phyloP scores from a whole-genome alignment of 306 rosid species.

The Dryas drummondii region DNA sequence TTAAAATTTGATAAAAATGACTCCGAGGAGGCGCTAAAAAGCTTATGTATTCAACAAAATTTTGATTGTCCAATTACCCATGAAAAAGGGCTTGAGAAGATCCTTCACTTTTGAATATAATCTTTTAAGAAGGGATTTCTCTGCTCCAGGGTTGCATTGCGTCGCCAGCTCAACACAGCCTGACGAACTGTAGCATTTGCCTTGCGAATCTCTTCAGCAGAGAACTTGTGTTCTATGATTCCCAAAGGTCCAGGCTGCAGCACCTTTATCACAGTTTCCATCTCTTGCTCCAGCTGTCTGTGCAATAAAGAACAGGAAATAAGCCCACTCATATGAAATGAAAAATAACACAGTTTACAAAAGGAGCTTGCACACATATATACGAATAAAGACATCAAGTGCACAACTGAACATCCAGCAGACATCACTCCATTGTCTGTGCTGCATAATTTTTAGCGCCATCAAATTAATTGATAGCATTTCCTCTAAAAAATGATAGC shows the following conservation, averaged over 20 bases:
- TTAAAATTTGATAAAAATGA: neutral
- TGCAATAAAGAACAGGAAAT: conserved; percentile 10
- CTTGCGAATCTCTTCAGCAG: conserved; percentile 61
- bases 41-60: neutral
- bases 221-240: conserved; percentile 77
- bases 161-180: conserved; percentile 75
- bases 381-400: neutral
- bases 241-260: conserved; percentile 97
- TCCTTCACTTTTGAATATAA: conserved; percentile 45
- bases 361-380: neutral
- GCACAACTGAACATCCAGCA: conserved; percentile 7
- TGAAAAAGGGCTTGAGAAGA: neutral
- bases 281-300: conserved; percentile 81
- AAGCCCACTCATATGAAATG: conserved; percentile 1
- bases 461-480: neutral
- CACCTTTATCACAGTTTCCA: conserved; percentile 81
- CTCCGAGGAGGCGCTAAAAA: neutral
- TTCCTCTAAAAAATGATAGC: neutral
- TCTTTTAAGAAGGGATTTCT: conserved; percentile 44
- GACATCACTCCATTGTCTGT: neutral
- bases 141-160: conserved; percentile 47
- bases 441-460: neutral
- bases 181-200: conserved; percentile 57
- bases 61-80: neutral
- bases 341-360: neutral